Evolutionary conservation across 306 rosid genomes (phyloP), one percentile per base, ranked within the genome.

Genomic region (Dalbergia oliveri): DNA sequence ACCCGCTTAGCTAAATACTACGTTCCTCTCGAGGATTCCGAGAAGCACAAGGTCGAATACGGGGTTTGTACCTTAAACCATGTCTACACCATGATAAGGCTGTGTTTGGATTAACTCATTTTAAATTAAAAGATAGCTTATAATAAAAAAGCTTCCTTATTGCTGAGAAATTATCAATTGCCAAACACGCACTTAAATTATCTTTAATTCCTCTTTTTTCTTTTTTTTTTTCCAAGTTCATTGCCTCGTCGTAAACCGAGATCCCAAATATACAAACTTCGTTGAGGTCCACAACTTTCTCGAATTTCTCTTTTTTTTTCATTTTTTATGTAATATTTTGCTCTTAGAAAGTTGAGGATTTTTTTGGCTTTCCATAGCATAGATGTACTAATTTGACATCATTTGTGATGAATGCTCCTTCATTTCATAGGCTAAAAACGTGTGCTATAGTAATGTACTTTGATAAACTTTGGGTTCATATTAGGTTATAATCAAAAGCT

Each of bases 11-110:
- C 98, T 73, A 93, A 93, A 81, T 93, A 93, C 90, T 93, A 93
- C 51, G 98, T 93, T 88, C 98, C 98, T 72, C 97, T 93, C 72
- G 98, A 93, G 87, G 98, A 93, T 83, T 91, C 97, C 81, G 97
- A 71, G 91, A 95, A 95, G 71, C 99, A 95, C 83, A 95, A 91
- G 87, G 99, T 95, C 69, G 99, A 95, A 81, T 95, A 95, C 88
- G 99, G 93, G 99, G 99, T 94, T 50, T 12, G 34, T 26, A 26
- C 31, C 3, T 26, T 26, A 26, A 26, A 26, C 31, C 31, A 26
- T 26, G 31, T 26, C 31, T 26, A 26, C 23, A 21, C 23, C 23
- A 21, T 21, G 23, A 21, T 21, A 0, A 21, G 23, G 23, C 23
- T 21, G 23, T 21, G 41, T 41, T 8, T 6, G 8, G 5, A 4